Conservation (phyloP, 345 rosid species). For the Citrus inodora region DNA sequence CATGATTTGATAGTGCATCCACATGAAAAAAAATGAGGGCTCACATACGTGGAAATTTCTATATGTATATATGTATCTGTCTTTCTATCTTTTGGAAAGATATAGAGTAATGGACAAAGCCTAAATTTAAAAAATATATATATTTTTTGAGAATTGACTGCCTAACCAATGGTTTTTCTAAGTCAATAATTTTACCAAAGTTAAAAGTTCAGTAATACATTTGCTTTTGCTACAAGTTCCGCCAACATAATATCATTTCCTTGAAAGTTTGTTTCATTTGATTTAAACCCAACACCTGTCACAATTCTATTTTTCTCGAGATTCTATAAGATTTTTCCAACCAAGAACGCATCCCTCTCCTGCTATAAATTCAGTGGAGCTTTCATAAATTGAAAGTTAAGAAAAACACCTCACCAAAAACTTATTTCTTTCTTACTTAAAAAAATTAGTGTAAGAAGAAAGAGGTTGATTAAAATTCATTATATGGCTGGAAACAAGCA, state of each 20-base stretch:
- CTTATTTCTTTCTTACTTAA: background rate
- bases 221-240: background rate
- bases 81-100: too few relatives aligned
- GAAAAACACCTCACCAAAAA: background rate
- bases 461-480: too few relatives aligned
- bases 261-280: background rate
- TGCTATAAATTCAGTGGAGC: background rate
- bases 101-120: too few relatives aligned
- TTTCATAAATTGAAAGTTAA: background rate
- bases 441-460: background rate
- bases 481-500: constrained; percentile 36
- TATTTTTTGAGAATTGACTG: background rate
- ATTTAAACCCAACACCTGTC: constrained; percentile 5
- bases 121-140: too few relatives aligned
- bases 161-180: background rate
- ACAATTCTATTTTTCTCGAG: background rate
- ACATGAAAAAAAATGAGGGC: too few relatives aligned
- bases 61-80: too few relatives aligned
- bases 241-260: background rate
- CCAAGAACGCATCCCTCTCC: background rate
- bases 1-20: too few relatives aligned
- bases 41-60: too few relatives aligned
- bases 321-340: background rate
- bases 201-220: too few relatives aligned
- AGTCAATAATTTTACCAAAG: background rate